Conservation (phyloP, 495 filamentous ascomycete species). For the Penicillium coprophilum region DNA sequence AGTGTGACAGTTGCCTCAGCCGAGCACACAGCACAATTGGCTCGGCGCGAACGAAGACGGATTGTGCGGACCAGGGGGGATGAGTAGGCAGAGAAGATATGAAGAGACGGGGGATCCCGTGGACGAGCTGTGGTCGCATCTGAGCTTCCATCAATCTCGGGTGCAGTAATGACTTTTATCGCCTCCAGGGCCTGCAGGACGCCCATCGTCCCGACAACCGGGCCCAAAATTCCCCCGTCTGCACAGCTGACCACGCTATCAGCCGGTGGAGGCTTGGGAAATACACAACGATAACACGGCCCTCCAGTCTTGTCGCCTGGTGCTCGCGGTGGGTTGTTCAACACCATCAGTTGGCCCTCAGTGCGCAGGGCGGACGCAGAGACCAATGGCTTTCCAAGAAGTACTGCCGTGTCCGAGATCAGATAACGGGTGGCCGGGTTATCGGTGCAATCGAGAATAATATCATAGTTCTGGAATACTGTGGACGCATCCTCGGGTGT, state of each 20-base stretch:
- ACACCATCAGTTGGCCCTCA: constrained; percentile 85
- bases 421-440: constrained; percentile 88
- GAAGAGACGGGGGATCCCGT: constrained; percentile 44
- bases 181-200: constrained; percentile 87
- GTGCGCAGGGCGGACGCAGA: constrained; percentile 83
- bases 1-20: constrained; percentile 57
- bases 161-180: constrained; percentile 70
- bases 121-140: constrained; percentile 32
- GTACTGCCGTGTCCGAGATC: constrained; percentile 83
- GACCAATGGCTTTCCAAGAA: constrained; percentile 75
- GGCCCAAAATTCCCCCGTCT: constrained; percentile 87
- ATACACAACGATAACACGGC: constrained; percentile 93
- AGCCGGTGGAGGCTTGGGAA: constrained; percentile 79
- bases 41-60: constrained; percentile 63
- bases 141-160: neutral
- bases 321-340: constrained; percentile 56
- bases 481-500: constrained; percentile 61
- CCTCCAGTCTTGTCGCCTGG: constrained; percentile 53
- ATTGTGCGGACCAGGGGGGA: constrained; percentile 71
- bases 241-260: constrained; percentile 78
- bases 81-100: constrained; percentile 72
- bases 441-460: constrained; percentile 93
- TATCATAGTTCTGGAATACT: constrained; percentile 68
- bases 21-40: constrained; percentile 75
- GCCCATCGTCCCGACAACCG: constrained; percentile 93